phyloP scores from a whole-genome alignment of 495 filamentous ascomycete species.

The Bacidia rubella region DNA sequence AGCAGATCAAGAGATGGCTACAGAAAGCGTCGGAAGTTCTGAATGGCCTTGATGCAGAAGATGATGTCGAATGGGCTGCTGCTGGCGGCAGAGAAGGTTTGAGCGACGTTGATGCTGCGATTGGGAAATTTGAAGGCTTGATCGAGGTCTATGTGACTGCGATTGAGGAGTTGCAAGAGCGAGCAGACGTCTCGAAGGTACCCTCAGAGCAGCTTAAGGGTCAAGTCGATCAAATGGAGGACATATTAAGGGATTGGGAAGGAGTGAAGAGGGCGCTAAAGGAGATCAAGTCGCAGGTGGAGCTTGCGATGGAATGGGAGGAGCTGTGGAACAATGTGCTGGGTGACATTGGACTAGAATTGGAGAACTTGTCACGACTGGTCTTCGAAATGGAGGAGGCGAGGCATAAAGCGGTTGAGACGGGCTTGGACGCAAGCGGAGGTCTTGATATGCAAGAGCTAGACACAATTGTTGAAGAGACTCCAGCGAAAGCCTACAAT shows the following conservation, averaged over 20 bases:
- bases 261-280: slow-evolving; percentile 61
- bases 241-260: slow-evolving; percentile 70
- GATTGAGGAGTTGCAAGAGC: slow-evolving; percentile 74
- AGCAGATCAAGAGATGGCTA: slow-evolving; percentile 88
- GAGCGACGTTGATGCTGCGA: slow-evolving; percentile 76
- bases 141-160: slow-evolving; percentile 81
- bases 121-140: slow-evolving; percentile 69
- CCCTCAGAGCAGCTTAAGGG: slow-evolving; percentile 50
- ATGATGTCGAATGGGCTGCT: slow-evolving; percentile 96
- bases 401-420: slow-evolving; percentile 57
- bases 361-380: slow-evolving; percentile 65
- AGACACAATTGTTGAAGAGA: slow-evolving; percentile 88
- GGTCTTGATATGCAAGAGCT: slow-evolving; percentile 76
- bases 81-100: slow-evolving; percentile 81
- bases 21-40: slow-evolving; percentile 78
- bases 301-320: slow-evolving; percentile 97
- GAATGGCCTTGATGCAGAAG: slow-evolving; percentile 72
- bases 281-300: slow-evolving; percentile 75
- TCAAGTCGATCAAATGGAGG: slow-evolving; percentile 77
- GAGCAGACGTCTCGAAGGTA: slow-evolving; percentile 62
- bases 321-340: slow-evolving; percentile 89
- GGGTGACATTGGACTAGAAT: slow-evolving; percentile 82
- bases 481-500: slow-evolving; percentile 40
- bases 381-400: slow-evolving; percentile 97
- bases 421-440: slow-evolving; percentile 36